Percentiles rank a stretch among this genome's conserved stretches.
Evolutionary conservation across 1,284 basidiomycete genomes (phyloP).

Genomic region (Neonothopanus nambi): DNA sequence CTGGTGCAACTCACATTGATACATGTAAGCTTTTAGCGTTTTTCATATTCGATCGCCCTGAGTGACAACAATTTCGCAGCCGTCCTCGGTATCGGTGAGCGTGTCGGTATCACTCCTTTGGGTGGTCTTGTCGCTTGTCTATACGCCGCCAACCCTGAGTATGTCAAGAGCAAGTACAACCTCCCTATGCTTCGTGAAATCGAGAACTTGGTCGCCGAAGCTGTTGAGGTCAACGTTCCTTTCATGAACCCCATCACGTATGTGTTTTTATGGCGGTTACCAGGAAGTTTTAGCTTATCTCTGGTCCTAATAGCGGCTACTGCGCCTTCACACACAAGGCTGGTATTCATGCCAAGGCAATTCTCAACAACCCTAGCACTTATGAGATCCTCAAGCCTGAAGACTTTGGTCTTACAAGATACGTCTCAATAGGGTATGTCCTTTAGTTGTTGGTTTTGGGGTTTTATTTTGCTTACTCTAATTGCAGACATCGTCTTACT

Average conservation of each 20-base stretch:
- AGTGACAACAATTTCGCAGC: conserved; percentile 38
- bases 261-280: conserved; percentile 23
- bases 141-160: conserved; percentile 95
- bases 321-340: conserved; percentile 99
- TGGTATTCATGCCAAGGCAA: conserved; percentile 99
- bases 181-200: conserved; percentile 96
- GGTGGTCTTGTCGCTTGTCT: conserved; percentile 97
- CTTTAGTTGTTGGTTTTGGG: neutral
- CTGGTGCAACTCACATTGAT: conserved; percentile 98
- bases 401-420: conserved; percentile 97
- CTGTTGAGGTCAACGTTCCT: conserved; percentile 96
- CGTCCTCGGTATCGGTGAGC: conserved; percentile 96
- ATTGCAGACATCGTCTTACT: conserved; percentile 81
- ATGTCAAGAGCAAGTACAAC: conserved; percentile 99
- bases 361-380: conserved; percentile 98
- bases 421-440: conserved; percentile 92
- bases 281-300: conserved; percentile 5
- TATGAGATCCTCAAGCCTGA: conserved; percentile 98
- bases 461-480: conserved; percentile 10
- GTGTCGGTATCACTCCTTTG: conserved; percentile 98
- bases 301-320: conserved; percentile 69
- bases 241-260: conserved; percentile 95
- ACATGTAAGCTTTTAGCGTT: conserved; percentile 63
- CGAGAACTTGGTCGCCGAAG: conserved; percentile 98
- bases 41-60: neutral